Conservation (phyloP, 768 basidiomycete genomes). For the Trametes villosa region DNA sequence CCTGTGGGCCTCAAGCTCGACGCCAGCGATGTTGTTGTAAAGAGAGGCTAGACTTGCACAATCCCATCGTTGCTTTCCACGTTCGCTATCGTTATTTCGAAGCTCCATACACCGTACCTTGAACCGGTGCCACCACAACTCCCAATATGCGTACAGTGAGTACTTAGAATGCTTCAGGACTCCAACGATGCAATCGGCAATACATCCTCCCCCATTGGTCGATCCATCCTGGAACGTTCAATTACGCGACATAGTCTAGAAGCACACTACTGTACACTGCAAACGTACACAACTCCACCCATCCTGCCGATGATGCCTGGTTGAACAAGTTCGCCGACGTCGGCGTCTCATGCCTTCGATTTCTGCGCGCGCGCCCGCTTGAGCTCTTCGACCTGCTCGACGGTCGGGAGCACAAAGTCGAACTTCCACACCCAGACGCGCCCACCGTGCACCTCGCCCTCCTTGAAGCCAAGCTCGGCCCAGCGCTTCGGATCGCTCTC, state of each 20-base stretch:
- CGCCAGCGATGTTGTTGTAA: constrained; percentile 40
- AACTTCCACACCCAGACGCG: constrained; percentile 40
- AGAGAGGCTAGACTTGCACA: constrained; percentile 32
- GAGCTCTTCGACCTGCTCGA: constrained; percentile 35
- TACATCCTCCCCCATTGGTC: constrained; percentile 7
- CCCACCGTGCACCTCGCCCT: constrained; percentile 35
- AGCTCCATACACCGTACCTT: background rate
- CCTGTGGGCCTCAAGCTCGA: constrained; percentile 56
- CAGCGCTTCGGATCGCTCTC: constrained; percentile 34
- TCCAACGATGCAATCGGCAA: background rate
- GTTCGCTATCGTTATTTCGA: background rate
- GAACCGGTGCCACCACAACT: background rate
- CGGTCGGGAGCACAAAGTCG: constrained; percentile 36
- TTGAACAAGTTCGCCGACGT: background rate
- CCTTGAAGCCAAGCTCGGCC: constrained; percentile 36
- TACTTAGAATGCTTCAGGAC: too few relatives aligned
- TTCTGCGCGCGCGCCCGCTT: constrained; percentile 21
- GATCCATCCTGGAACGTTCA: background rate
- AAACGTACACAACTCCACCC: background rate
- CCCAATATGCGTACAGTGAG: background rate
- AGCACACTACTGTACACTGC: background rate
- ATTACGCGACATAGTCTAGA: background rate
- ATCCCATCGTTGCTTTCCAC: background rate
- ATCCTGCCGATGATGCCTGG: background rate
- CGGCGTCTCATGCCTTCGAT: constrained; percentile 12